Evolutionary conservation across 169 alveolate species (phyloP), one percentile per base, ranked within the genome.

Genomic region (Cryptosporidium ubiquitum): DNA sequence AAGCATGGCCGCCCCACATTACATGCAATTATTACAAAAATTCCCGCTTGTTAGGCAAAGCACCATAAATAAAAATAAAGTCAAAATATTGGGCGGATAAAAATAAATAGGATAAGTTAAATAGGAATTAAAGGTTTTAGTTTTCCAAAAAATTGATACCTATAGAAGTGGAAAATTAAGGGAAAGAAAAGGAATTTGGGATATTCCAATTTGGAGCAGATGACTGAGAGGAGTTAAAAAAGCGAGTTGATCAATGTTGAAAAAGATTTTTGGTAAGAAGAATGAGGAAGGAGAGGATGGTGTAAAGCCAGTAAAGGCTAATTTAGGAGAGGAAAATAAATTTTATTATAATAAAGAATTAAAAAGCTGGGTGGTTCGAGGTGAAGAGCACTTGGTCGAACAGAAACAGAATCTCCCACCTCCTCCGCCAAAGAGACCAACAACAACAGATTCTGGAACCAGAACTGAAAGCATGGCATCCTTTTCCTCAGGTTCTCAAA

Each of bases 351-450:
- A 79, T 16, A 44, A 79, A 64, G 75, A 79, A 51, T 23, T 79
- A 4, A 79, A 79, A 29, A 79, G 89, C 31, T 79, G 89, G 89
- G 89, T 79, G 20, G 75, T 79, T 37, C 73, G 75, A n/a, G 89
- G 89, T 1, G 89, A 79, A 42, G 89, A 79, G 31, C 89, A 79
- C 44, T 20, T 79, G 55, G 44, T 79, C 0, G 89, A 79, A 68
- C 66, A 79, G 47, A 79, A 79, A n/a, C 55, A 47, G 18, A 79
- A 79, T 33, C 35, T 47, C 23, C 89, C 89, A 3, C 89, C 89
- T 35, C 89, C 89, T 3, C 89, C 89, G 1, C 60, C 60, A 58
- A 58, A 39, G 35, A 68, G 70, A 29, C 60, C 89, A 31, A 74
- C 71, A n/a, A 69, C 84, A 69, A 60, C 79, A 9, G 89, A 79